Conservation (phyloP, 2,329 filamentous ascomycete genomes). For the Dothideomycetidae sp. region DNA sequence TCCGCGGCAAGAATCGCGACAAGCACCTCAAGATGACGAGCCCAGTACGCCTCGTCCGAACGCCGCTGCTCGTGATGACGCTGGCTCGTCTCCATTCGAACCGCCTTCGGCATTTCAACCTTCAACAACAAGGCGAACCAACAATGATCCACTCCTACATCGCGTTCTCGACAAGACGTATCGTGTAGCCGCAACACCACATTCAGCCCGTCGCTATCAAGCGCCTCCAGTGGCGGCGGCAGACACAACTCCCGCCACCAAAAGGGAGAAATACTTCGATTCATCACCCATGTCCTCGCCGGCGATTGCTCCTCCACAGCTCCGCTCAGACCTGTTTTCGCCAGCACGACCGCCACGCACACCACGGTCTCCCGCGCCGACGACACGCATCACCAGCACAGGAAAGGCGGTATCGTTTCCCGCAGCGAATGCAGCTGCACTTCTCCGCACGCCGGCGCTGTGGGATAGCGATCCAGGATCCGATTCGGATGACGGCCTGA, state of each 20-base stretch:
- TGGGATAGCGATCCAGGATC: conserved; percentile 66
- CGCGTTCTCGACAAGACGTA: conserved; percentile 92
- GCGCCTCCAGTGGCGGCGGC: conserved; percentile 21
- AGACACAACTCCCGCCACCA: conserved; percentile 21
- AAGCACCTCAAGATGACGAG: conserved; percentile 13
- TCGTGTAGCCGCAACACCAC: conserved; percentile 80
- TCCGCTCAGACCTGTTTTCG: conserved; percentile 69
- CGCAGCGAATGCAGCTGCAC: conserved; percentile 18
- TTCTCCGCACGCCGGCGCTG: conserved; percentile 39
- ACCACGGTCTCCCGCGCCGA: conserved; percentile 71
- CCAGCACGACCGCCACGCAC: conserved; percentile 42
- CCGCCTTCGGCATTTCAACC: conserved; percentile 29
- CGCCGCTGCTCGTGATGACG: conserved; percentile 3
- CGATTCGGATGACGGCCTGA: conserved; percentile 41
- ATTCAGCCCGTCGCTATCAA: conserved; percentile 39
- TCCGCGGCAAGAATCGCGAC: conserved; percentile 13
- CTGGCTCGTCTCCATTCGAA: conserved; percentile 37
- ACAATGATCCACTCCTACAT: conserved; percentile 69
- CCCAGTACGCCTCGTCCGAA: conserved; percentile 10
- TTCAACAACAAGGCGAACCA: conserved; percentile 25
- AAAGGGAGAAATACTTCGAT: conserved; percentile 15
- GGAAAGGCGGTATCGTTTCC: conserved; percentile 22
- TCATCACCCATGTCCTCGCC: conserved; percentile 41
- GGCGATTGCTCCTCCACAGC: conserved; percentile 63
- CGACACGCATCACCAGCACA: conserved; percentile 37